Conservation (phyloP, 1,139 yeast species). For the Saccharomyces pastorianus region DNA sequence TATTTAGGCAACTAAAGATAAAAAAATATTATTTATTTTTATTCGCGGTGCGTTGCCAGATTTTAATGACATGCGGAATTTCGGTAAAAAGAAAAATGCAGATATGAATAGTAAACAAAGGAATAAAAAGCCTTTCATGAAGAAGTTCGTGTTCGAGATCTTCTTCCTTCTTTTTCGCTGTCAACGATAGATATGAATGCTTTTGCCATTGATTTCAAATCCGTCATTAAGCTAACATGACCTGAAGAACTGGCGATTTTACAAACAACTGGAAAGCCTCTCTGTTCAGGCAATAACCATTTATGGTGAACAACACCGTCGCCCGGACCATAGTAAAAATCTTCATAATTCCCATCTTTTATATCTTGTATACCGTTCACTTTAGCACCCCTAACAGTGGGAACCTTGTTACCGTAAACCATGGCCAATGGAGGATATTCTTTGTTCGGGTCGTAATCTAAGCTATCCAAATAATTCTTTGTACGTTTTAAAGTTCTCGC, state of each 20-base stretch:
- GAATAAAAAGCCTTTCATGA: constrained; percentile 2
- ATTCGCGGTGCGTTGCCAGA: background rate
- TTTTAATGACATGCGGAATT: background rate
- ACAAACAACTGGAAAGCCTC: constrained; percentile 64
- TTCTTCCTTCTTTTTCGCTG: constrained; percentile 31
- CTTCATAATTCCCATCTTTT: constrained; percentile 60
- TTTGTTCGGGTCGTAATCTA: constrained; percentile 44
- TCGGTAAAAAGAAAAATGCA: background rate
- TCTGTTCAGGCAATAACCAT: constrained; percentile 69
- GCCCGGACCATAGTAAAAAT: constrained; percentile 80
- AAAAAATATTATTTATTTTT: background rate
- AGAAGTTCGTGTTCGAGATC: background rate
- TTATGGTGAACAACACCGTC: constrained; percentile 86
- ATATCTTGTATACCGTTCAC: constrained; percentile 53
- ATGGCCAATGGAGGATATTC: constrained; percentile 76
- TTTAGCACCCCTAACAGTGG: constrained; percentile 73
- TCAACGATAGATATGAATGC: constrained; percentile 56
- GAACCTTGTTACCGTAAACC: constrained; percentile 72
- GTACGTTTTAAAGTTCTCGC: constrained; percentile 53
- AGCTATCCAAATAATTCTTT: constrained; percentile 48
- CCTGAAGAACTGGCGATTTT: constrained; percentile 60
- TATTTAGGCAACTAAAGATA: background rate
- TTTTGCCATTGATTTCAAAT: constrained; percentile 59
- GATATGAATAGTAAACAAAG: constrained; percentile 1
- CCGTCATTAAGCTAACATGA: constrained; percentile 74